A percentile compares a stretch with the other conserved stretches of the same genome.
phyloP scores from a whole-genome alignment of 1,284 basidiomycete genomes.

The Entoloma clypeatum region DNA sequence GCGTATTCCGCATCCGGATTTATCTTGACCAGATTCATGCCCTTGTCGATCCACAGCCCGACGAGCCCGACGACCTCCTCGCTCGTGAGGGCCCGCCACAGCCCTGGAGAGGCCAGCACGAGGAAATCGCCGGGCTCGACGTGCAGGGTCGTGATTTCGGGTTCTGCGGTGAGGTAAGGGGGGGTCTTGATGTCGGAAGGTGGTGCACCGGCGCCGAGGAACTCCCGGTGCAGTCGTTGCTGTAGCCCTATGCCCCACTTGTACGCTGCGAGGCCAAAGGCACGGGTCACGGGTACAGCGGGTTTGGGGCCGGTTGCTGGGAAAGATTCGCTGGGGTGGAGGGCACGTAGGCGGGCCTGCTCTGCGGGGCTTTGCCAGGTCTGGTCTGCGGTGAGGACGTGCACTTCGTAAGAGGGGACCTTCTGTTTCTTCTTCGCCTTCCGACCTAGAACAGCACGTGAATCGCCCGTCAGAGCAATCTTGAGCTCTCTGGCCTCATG shows the following conservation, averaged over 20 bases:
- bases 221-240: conserved; percentile 24
- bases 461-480: conserved; percentile 54
- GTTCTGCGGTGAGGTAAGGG: conserved; percentile 50
- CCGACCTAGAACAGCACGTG: conserved; percentile 58
- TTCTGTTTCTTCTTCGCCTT: conserved; percentile 30
- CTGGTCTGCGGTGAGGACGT: conserved; percentile 54
- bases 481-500: conserved; percentile 37
- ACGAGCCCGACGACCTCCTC: conserved; percentile 59
- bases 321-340: conserved; percentile 5
- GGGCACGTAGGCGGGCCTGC: conserved; percentile 19
- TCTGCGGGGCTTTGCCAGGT: conserved; percentile 35
- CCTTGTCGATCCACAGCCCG: conserved; percentile 40
- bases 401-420: conserved; percentile 42
- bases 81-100: conserved; percentile 56
- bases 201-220: conserved; percentile 24
- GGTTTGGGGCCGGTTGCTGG: conserved; percentile 18
- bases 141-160: conserved; percentile 43
- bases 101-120: conserved; percentile 53
- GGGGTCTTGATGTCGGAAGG: conserved; percentile 23
- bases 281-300: conserved; percentile 27
- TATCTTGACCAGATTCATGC: conserved; percentile 3
- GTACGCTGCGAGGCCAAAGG: conserved; percentile 33
- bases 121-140: conserved; percentile 49
- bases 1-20: too few species aligned
- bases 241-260: conserved; percentile 34